Evolutionary conservation across 176 grass and related monocot genomes (phyloP).

Genomic region (Oryza officinalis): DNA sequence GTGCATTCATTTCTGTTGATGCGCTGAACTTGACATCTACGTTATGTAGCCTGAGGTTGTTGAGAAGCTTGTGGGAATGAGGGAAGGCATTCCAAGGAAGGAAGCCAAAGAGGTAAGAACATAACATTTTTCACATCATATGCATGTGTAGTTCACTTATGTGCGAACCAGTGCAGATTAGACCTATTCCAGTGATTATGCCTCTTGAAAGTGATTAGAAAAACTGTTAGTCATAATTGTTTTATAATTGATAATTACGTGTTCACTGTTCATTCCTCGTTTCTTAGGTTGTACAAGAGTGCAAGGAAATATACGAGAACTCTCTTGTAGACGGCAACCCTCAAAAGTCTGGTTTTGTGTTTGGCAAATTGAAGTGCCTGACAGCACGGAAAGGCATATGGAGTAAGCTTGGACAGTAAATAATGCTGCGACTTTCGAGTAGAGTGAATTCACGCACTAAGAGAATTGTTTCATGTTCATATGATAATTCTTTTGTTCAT

Average conservation of each 20-base stretch:
- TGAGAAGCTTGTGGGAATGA: conserved; percentile 93
- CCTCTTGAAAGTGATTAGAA: neutral
- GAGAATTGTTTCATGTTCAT: conserved; percentile 36
- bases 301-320: conserved; percentile 93
- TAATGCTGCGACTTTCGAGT: neutral
- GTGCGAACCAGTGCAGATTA: neutral
- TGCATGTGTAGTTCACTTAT: neutral
- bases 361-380: conserved; percentile 88
- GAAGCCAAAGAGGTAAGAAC: conserved; percentile 93
- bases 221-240: neutral
- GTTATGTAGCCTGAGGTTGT: conserved; percentile 87
- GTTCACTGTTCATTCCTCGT: conserved; percentile 20
- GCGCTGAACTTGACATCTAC: conserved; percentile 26
- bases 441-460: neutral
- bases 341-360: conserved; percentile 80
- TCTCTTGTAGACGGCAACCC: conserved; percentile 79
- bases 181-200: neutral
- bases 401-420: conserved; percentile 79
- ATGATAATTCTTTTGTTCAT: conserved; percentile 60
- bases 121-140: neutral
- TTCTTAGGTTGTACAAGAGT: conserved; percentile 96
- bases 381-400: conserved; percentile 81
- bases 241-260: neutral
- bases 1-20: conserved; percentile 27
- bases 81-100: conserved; percentile 91